Evolutionary conservation across 495 filamentous ascomycete species (phyloP).

Genomic region (Penicillium riverlandense): DNA sequence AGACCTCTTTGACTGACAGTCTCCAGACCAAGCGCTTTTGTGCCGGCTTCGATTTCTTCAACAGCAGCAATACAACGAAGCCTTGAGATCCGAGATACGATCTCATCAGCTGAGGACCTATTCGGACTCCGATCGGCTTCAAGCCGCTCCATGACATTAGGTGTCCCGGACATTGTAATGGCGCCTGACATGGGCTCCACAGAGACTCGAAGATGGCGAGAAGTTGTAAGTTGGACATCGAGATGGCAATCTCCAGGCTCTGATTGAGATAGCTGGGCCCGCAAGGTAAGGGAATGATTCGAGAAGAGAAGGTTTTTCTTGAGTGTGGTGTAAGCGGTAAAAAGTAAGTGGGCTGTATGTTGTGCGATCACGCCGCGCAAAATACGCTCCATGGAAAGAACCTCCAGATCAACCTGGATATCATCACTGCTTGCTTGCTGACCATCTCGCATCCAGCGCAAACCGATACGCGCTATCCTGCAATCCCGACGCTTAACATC

Average conservation of each 20-base stretch:
- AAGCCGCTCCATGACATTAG: conserved; percentile 37
- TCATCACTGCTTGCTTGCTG: conserved; percentile 59
- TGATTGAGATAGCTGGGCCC: conserved; percentile 43
- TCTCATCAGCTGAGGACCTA: conserved; percentile 47
- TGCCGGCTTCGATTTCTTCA: conserved; percentile 56
- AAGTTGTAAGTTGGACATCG: conserved; percentile 56
- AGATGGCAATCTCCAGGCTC: conserved; percentile 62
- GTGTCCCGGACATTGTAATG: conserved; percentile 29
- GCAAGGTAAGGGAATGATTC: conserved; percentile 45
- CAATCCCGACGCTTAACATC: conserved; percentile 3
- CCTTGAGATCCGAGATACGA: conserved; percentile 41
- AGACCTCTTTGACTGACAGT: conserved; percentile 45
- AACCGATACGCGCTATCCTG: conserved; percentile 43
- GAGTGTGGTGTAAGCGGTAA: conserved; percentile 51
- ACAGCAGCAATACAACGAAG: conserved; percentile 51
- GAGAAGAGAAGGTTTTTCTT: conserved; percentile 49
- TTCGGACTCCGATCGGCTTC: conserved; percentile 29
- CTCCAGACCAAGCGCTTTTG: conserved; percentile 56
- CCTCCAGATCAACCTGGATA: conserved; percentile 56
- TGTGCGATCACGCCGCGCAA: conserved; percentile 66
- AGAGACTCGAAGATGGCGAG: conserved; percentile 49
- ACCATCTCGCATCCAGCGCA: conserved; percentile 82
- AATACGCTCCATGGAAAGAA: conserved; percentile 65
- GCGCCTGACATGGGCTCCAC: conserved; percentile 58
- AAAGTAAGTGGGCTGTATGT: conserved; percentile 63